These are phyloP conservation scores for Daphne laureola DNA, from an alignment of 441 rosid genomes.

Conservation along the genomic window DNA sequence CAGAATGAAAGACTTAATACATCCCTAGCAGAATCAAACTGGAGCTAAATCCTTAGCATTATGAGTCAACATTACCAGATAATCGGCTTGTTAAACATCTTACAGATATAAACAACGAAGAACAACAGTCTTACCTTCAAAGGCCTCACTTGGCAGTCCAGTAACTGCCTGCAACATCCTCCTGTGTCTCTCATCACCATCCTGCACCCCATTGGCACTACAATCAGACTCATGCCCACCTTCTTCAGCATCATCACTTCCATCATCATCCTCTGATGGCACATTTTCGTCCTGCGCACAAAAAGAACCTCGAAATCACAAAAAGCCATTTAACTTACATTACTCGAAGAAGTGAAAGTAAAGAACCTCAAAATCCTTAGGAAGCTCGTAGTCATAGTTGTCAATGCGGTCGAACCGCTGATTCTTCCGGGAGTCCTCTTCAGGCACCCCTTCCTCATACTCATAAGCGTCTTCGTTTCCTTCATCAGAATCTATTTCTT, in stretches of 20 bases:
- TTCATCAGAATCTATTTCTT: constrained; percentile 35
- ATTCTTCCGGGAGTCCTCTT: constrained; percentile 76
- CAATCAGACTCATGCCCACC: constrained; percentile 14
- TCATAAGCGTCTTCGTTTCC: constrained; percentile 53
- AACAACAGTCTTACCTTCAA: constrained; percentile 38
- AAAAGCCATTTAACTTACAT: no score
- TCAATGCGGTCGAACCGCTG: constrained; percentile 68
- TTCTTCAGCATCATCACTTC: constrained; percentile 2
- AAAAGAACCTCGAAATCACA: no score
- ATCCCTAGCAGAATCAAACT: neutral
- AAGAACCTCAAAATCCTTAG: constrained; percentile 59
- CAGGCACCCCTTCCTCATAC: constrained; percentile 70
- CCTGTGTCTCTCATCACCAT: constrained; percentile 47
- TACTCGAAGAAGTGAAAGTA: neutral
- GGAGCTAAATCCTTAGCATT: neutral
- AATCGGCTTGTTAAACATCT: neutral
- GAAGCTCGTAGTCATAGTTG: constrained; percentile 66
- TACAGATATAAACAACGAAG: constrained; percentile 2
- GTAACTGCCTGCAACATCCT: constrained; percentile 79
- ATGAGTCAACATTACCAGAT: neutral
- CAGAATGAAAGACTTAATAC: no score
- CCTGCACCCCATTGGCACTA: constrained; percentile 29
- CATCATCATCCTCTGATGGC: constrained; percentile 52
- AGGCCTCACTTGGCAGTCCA: constrained; percentile 78
- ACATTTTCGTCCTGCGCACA: constrained; percentile 92